Percentiles rank a stretch among this genome's conserved stretches.
phyloP scores from a whole-genome alignment of 176 grass and related monocot genomes.

The Triticum monococcum region DNA sequence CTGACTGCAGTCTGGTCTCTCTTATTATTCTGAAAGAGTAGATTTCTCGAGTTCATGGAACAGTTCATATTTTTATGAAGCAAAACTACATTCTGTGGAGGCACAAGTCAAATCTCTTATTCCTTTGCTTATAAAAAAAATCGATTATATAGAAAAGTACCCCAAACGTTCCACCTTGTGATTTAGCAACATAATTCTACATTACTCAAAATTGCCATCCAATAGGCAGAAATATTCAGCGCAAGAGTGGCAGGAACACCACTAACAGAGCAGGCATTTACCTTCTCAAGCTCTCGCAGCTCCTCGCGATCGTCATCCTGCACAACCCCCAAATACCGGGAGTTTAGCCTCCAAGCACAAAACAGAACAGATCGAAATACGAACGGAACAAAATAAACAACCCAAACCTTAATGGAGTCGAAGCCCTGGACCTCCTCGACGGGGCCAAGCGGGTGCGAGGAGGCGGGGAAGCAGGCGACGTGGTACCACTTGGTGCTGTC shows the following conservation, averaged over 20 bases:
- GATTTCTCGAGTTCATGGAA: neutral
- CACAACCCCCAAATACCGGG: constrained; percentile 4
- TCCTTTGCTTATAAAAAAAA: neutral
- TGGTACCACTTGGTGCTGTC: constrained; percentile 72
- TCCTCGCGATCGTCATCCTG: constrained; percentile 58
- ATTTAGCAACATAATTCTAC: neutral
- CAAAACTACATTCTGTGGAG: neutral
- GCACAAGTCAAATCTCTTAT: neutral
- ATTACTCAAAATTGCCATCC: neutral
- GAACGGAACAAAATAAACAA: neutral
- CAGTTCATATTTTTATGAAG: neutral
- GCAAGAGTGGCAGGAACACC: neutral
- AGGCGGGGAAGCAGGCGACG: constrained; percentile 58
- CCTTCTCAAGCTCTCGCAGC: constrained; percentile 49
- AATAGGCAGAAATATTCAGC: neutral
- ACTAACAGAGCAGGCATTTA: neutral
- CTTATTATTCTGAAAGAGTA: constrained; percentile 46
- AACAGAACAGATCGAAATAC: neutral
- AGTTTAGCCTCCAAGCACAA: neutral
- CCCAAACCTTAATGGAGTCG: constrained; percentile 65
- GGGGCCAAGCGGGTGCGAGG: constrained; percentile 39
- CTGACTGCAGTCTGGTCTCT: neutral
- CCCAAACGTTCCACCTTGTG: neutral
- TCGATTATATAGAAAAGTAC: neutral
- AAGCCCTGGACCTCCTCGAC: constrained; percentile 65